Percentiles rank a stretch among this genome's conserved stretches.
phyloP scores from a whole-genome alignment of 768 basidiomycete species.

The Bullera alba region DNA sequence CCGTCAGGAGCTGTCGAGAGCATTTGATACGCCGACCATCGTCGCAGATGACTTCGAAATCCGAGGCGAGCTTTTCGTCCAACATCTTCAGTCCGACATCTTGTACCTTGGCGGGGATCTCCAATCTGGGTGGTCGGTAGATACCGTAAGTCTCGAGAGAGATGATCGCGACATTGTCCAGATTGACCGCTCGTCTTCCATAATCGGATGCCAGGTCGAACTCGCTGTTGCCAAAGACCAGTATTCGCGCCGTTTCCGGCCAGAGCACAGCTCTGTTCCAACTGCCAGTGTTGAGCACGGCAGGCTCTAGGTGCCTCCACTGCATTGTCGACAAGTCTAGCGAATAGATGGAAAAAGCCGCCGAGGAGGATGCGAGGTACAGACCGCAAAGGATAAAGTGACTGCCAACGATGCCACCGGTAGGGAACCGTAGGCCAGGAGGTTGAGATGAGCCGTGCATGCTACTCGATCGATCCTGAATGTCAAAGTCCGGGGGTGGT shows the following conservation, averaged over 20 bases:
- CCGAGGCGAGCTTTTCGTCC: constrained; percentile 71
- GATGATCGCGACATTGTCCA: constrained; percentile 77
- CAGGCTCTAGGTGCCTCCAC: constrained; percentile 36
- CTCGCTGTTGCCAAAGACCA: constrained; percentile 80
- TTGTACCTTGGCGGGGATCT: constrained; percentile 65
- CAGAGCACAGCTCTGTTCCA: constrained; percentile 92
- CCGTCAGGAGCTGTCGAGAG: constrained; percentile 74
- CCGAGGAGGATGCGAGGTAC: constrained; percentile 86
- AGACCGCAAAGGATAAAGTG: constrained; percentile 86
- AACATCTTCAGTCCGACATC: constrained; percentile 75
- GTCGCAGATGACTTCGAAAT: constrained; percentile 88
- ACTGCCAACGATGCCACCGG: constrained; percentile 81
- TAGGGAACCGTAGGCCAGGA: constrained; percentile 91
- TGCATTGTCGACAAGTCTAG: constrained; percentile 59
- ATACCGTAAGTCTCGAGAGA: constrained; percentile 93
- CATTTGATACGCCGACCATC: constrained; percentile 77
- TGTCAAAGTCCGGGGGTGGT: constrained; percentile 55
- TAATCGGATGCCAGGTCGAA: constrained; percentile 41
- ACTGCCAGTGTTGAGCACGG: constrained; percentile 68
- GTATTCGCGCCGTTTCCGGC: constrained; percentile 72
- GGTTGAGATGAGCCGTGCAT: constrained; percentile 75
- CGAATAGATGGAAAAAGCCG: constrained; percentile 94
- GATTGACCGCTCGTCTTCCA: constrained; percentile 39
- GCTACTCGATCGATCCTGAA: constrained; percentile 68
- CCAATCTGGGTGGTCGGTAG: constrained; percentile 67